Evolutionary conservation across 1,284 basidiomycete species (phyloP).

Genomic region (Xerocomus amazonicus): DNA sequence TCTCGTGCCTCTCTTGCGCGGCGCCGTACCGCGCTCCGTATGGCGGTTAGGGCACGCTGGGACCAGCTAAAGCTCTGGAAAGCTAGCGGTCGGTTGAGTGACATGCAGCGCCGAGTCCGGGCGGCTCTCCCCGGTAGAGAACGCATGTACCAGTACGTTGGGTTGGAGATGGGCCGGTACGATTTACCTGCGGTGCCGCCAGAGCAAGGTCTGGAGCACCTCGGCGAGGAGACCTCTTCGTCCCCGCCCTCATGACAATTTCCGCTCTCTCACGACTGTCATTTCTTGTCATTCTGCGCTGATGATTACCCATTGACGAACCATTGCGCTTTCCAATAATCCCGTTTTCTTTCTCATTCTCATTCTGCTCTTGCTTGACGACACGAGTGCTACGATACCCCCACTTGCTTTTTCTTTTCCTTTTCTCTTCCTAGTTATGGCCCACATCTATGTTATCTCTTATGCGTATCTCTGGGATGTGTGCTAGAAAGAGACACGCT

Average conservation of each 20-base stretch:
- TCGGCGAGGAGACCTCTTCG: not conserved
- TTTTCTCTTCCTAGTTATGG: slow-evolving; percentile 9
- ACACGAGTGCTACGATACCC: slow-evolving; percentile 12
- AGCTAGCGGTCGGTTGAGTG: slow-evolving; percentile 25
- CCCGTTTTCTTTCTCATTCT: not conserved
- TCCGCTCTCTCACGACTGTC: slow-evolving; percentile 5
- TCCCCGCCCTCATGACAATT: slow-evolving; percentile 11
- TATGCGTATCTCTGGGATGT: slow-evolving; percentile 12
- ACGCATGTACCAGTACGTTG: slow-evolving; percentile 32
- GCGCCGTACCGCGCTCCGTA: slow-evolving; percentile 27
- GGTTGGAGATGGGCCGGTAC: slow-evolving; percentile 15
- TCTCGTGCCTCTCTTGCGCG: slow-evolving; percentile 24
- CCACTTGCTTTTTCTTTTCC: not conserved
- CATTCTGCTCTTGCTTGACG: not conserved
- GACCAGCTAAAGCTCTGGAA: slow-evolving; percentile 29
- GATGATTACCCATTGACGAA: slow-evolving; percentile 4
- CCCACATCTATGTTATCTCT: slow-evolving; percentile 18
- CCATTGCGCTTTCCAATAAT: not conserved
- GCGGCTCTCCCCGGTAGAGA: slow-evolving; percentile 29
- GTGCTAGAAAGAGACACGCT: slow-evolving; percentile 7
- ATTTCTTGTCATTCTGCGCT: slow-evolving; percentile 1
- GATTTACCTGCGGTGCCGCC: not conserved
- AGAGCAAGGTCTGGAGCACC: slow-evolving; percentile 2
- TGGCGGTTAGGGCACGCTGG: slow-evolving; percentile 29
- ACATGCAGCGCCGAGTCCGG: slow-evolving; percentile 29